phyloP scores from a whole-genome alignment of 257 asterid species.

The Echites panduratus region DNA sequence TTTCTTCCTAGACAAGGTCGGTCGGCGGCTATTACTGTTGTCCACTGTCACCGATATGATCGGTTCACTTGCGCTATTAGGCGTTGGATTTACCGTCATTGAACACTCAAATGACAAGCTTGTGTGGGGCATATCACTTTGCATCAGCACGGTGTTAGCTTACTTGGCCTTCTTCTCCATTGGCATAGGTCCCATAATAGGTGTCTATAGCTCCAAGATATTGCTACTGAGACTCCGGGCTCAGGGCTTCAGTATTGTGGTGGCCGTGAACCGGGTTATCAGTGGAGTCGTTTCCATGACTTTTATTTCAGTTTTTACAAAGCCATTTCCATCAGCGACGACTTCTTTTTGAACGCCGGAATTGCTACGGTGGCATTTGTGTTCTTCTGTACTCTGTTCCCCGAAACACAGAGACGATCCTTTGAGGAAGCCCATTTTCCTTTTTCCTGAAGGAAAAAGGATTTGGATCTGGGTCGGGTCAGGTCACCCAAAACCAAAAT shows the following conservation, averaged over 20 bases:
- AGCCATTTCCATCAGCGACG: constrained; percentile 42
- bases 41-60: constrained; percentile 62
- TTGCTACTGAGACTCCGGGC: constrained; percentile 56
- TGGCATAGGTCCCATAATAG: constrained; percentile 67
- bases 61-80: constrained; percentile 27
- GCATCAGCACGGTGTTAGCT: constrained; percentile 26
- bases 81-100: constrained; percentile 35
- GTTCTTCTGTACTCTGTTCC: constrained; percentile 43
- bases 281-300: constrained; percentile 58
- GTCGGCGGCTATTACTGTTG: constrained; percentile 60
- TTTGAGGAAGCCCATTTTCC: too few relatives aligned
- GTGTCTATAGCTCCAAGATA: constrained; percentile 67
- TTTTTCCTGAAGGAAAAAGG: too few relatives aligned
- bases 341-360: constrained; percentile 38
- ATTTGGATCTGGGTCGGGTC: too few relatives aligned
- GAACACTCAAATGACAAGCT: constrained; percentile 24
- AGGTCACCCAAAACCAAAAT: too few relatives aligned
- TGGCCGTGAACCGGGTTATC: constrained; percentile 47
- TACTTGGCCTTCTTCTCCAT: constrained; percentile 56
- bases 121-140: constrained; percentile 38
- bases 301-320: constrained; percentile 38
- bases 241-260: constrained; percentile 64
- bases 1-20: constrained; percentile 47
- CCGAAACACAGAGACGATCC: constrained; percentile 59
- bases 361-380: constrained; percentile 38